Conservation (phyloP, 257 asterid species). For the Anisodus tanguticus region DNA sequence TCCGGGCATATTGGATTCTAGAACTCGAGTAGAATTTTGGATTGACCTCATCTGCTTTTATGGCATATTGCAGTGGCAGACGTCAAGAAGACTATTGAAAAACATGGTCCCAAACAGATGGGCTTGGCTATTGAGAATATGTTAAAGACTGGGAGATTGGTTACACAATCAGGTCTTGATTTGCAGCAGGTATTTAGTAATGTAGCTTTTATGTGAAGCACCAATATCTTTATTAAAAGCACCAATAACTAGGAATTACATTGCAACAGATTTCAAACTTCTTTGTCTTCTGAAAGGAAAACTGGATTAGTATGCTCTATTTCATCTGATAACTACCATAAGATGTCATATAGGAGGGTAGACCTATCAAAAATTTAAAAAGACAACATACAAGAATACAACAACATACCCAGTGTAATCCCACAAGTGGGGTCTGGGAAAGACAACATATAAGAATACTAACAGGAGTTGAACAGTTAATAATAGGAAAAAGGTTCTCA, state of each 20-base stretch:
- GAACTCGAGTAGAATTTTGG: not conserved
- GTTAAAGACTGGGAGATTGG: slow-evolving; percentile 85
- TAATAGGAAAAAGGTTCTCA: not conserved
- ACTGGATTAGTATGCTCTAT: not conserved
- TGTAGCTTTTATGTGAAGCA: slow-evolving; percentile 14
- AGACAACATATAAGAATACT: not conserved
- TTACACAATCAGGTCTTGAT: slow-evolving; percentile 81
- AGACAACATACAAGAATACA: not conserved
- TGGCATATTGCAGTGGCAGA: slow-evolving; percentile 61
- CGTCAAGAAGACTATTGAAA: slow-evolving; percentile 66
- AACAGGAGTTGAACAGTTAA: not conserved
- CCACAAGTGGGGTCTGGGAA: too few relatives aligned
- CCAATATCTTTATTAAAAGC: not conserved
- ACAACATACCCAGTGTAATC: too few relatives aligned
- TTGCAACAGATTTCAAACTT: not conserved
- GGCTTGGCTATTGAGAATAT: slow-evolving; percentile 75
- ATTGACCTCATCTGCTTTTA: slow-evolving; percentile 30
- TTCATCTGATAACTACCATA: not conserved
- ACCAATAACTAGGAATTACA: slow-evolving; percentile 12
- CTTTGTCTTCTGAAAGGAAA: slow-evolving; percentile 5
- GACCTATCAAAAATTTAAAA: not conserved
- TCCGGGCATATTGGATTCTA: not conserved
- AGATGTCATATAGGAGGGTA: not conserved
- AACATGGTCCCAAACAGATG: slow-evolving; percentile 62
- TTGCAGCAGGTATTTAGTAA: slow-evolving; percentile 77